A percentile compares a stretch with the other conserved stretches of the same genome.
phyloP scores from a whole-genome alignment of 139 green algal species.

The Mesotaenium endlicherianum region DNA sequence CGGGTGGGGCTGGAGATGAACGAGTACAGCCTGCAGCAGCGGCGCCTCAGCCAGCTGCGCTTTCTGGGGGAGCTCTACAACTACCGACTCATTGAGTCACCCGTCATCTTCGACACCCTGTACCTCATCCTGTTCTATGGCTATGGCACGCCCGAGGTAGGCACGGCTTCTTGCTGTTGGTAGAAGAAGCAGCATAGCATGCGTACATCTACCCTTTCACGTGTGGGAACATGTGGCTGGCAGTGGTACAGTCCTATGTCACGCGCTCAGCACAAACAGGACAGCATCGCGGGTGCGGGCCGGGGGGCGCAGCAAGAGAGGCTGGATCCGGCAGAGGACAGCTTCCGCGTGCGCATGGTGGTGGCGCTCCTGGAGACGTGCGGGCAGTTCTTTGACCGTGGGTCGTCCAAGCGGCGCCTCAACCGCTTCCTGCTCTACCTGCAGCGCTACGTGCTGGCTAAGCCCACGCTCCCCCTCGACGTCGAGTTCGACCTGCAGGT shows the following conservation, averaged over 20 bases:
- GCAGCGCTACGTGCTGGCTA: constrained; percentile 84
- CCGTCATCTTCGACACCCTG: constrained; percentile 81
- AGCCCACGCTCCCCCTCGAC: constrained; percentile 80
- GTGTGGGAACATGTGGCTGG: constrained; percentile 13
- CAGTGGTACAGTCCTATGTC: no score
- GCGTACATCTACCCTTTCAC: constrained; percentile 41
- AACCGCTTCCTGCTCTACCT: constrained; percentile 91
- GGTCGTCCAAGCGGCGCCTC: constrained; percentile 63
- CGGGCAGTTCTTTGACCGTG: constrained; percentile 80
- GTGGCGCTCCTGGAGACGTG: constrained; percentile 79
- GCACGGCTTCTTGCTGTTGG: neutral
- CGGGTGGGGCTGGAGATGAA: constrained; percentile 67
- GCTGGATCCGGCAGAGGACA: constrained; percentile 64
- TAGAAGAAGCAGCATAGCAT: neutral
- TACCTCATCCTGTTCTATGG: constrained; percentile 81
- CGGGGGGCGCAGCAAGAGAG: constrained; percentile 40
- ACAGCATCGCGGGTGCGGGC: no score
- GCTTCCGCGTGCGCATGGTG: constrained; percentile 72
- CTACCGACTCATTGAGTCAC: constrained; percentile 60
- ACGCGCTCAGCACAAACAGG: no score
- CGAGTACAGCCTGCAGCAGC: constrained; percentile 65
- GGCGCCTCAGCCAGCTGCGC: constrained; percentile 71
- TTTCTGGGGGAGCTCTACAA: constrained; percentile 94
- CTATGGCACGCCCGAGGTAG: constrained; percentile 53
- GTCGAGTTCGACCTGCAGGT: constrained; percentile 88